A percentile compares a stretch with the other conserved stretches of the same genome.
phyloP scores from a whole-genome alignment of 2,329 filamentous ascomycete genomes.

The Cladosporium colombiae region DNA sequence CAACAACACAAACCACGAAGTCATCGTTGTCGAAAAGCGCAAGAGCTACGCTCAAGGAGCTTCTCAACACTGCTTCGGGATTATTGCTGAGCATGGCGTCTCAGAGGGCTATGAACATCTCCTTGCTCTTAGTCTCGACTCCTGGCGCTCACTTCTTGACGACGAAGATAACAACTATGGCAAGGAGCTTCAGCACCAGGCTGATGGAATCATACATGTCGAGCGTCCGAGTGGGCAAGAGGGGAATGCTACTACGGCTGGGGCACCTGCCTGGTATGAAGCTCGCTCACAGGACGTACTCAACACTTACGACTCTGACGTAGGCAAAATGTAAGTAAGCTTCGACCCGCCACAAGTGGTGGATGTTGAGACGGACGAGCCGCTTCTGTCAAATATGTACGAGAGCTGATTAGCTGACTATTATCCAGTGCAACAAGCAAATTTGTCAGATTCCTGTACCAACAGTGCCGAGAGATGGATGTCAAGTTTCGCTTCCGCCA shows the following conservation, averaged over 20 bases:
- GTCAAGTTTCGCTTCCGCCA: constrained; percentile 27
- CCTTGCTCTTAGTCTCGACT: constrained; percentile 13
- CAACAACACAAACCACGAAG: constrained; percentile 21
- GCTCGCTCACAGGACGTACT: not conserved
- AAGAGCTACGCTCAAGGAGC: constrained; percentile 22
- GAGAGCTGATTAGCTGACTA: constrained; percentile 8
- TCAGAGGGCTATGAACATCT: constrained; percentile 18
- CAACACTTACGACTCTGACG: not conserved
- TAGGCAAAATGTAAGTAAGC: constrained; percentile 24
- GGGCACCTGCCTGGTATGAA: constrained; percentile 22
- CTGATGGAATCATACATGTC: not conserved
- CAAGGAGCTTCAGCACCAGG: not conserved
- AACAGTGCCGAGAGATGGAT: constrained; percentile 23
- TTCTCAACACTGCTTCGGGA: constrained; percentile 25
- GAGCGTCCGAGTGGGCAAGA: not conserved
- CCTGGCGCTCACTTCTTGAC: constrained; percentile 22
- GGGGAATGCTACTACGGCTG: not conserved
- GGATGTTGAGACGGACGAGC: no score
- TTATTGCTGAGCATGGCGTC: constrained; percentile 23
- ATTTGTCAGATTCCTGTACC: constrained; percentile 23
- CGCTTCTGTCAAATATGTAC: not conserved
- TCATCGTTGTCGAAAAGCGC: constrained; percentile 31
- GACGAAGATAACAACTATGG: not conserved
- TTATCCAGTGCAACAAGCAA: constrained; percentile 20
- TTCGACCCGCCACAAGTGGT: not conserved